Percentiles rank a stretch among this genome's conserved stretches.
phyloP scores from a whole-genome alignment of 345 rosid species.

The Firmiana major region DNA sequence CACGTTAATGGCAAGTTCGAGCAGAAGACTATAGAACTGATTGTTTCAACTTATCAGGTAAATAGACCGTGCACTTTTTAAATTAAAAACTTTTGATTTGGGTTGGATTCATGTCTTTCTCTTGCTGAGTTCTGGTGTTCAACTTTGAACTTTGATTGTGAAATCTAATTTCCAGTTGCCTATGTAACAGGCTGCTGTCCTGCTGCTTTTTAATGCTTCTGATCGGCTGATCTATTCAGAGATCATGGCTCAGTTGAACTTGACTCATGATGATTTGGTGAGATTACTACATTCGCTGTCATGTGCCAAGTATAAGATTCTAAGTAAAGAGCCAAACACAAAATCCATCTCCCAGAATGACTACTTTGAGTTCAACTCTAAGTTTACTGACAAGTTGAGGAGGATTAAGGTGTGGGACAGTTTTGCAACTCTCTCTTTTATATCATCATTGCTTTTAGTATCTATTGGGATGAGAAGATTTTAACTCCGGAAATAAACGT shows the following conservation, averaged over 20 bases:
- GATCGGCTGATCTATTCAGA: conserved; percentile 79
- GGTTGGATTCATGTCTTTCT: background rate
- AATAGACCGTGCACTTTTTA: background rate
- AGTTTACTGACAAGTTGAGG: conserved; percentile 85
- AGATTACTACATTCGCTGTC: conserved; percentile 89
- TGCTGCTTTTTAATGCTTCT: conserved; percentile 76
- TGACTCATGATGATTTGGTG: conserved; percentile 77
- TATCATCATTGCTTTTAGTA: background rate
- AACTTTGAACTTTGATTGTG: background rate
- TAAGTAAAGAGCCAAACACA: conserved; percentile 56
- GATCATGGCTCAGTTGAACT: conserved; percentile 74
- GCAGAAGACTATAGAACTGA: conserved; percentile 53
- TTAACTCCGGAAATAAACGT: background rate
- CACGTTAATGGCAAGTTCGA: conserved; percentile 60
- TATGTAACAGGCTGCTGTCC: conserved; percentile 66
- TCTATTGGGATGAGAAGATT: background rate
- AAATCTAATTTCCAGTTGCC: conserved; percentile 8
- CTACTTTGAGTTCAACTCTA: conserved; percentile 63
- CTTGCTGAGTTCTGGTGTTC: background rate
- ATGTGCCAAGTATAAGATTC: conserved; percentile 81
- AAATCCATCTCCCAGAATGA: conserved; percentile 57
- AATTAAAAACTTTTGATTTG: background rate
- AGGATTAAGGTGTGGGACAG: conserved; percentile 72
- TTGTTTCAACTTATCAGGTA: conserved; percentile 87
- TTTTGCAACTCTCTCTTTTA: background rate